Conservation (phyloP, 768 basidiomycete species). For the Pisolithus tinctorius region DNA sequence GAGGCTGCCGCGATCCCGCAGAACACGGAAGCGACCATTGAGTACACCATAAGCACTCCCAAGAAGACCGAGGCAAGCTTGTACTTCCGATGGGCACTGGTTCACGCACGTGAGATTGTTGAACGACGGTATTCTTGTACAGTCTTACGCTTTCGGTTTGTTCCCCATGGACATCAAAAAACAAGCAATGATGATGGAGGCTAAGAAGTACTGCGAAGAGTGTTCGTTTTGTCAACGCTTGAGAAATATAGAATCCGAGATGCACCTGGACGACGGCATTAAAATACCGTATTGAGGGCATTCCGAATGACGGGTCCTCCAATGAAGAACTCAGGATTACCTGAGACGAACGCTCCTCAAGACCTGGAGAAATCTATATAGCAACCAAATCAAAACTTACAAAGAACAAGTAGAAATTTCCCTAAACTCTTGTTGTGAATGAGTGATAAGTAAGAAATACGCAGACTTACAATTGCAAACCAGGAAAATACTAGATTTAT, state of each 20-base stretch:
- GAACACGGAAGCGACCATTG: slow-evolving; percentile 75
- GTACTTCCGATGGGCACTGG: slow-evolving; percentile 54
- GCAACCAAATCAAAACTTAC: slow-evolving; percentile 38
- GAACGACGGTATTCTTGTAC: background rate
- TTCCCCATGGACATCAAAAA: slow-evolving; percentile 97
- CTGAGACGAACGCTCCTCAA: slow-evolving; percentile 30
- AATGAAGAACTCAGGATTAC: slow-evolving; percentile 84
- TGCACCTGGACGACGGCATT: slow-evolving; percentile 71
- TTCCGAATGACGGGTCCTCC: slow-evolving; percentile 63
- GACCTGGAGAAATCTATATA: background rate
- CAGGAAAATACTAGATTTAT: slow-evolving; percentile 87
- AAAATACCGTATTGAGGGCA: slow-evolving; percentile 61
- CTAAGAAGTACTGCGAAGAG: slow-evolving; percentile 63
- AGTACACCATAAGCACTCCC: slow-evolving; percentile 74
- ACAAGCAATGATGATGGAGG: slow-evolving; percentile 77
- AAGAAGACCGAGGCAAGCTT: slow-evolving; percentile 68
- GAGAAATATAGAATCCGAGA: background rate
- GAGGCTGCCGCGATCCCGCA: slow-evolving; percentile 69
- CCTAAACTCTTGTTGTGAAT: slow-evolving; percentile 35
- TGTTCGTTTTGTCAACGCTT: background rate
- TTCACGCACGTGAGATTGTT: slow-evolving; percentile 4
- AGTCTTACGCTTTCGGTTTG: slow-evolving; percentile 70
- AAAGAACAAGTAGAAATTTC: slow-evolving; percentile 95
- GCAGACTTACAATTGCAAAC: slow-evolving; percentile 74
- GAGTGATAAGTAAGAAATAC: background rate